These are phyloP conservation scores for Solanum raphanifolium DNA, from an alignment of 257 asterid genomes.

Conservation along the genomic window DNA sequence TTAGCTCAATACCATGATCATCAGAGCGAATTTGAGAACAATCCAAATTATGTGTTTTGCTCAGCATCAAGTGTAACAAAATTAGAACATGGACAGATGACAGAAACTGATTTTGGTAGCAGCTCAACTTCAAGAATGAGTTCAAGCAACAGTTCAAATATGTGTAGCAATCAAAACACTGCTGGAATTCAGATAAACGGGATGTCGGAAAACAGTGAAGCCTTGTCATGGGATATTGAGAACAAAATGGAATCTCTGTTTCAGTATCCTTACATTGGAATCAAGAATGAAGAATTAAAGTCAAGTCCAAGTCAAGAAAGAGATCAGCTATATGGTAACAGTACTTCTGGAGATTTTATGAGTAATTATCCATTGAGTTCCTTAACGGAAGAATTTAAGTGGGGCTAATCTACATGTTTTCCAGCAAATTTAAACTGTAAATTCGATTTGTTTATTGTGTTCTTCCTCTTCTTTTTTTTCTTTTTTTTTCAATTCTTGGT, in stretches of 20 bases:
- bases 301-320: constrained; percentile 1
- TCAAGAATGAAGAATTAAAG: constrained; percentile 32
- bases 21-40: constrained; percentile 5
- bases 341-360: constrained; percentile 5
- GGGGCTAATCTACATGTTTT: constrained; percentile 13
- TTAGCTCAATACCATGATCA: neutral
- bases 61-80: constrained; percentile 35
- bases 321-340: neutral
- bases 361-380: constrained; percentile 27
- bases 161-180: constrained; percentile 4
- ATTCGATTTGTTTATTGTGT: neutral
- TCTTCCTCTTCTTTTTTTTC: neutral
- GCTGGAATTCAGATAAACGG: neutral
- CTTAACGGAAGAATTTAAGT: constrained; percentile 26
- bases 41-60: constrained; percentile 11
- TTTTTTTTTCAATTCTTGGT: neutral
- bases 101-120: constrained; percentile 16
- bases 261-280: constrained; percentile 10
- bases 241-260: constrained; percentile 34
- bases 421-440: neutral
- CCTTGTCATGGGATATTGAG: constrained; percentile 39
- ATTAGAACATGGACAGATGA: constrained; percentile 23
- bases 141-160: constrained; percentile 27
- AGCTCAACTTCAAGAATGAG: constrained; percentile 29
- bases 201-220: constrained; percentile 11